phyloP scores from a whole-genome alignment of 441 rosid genomes.

The Croton laevigatus region DNA sequence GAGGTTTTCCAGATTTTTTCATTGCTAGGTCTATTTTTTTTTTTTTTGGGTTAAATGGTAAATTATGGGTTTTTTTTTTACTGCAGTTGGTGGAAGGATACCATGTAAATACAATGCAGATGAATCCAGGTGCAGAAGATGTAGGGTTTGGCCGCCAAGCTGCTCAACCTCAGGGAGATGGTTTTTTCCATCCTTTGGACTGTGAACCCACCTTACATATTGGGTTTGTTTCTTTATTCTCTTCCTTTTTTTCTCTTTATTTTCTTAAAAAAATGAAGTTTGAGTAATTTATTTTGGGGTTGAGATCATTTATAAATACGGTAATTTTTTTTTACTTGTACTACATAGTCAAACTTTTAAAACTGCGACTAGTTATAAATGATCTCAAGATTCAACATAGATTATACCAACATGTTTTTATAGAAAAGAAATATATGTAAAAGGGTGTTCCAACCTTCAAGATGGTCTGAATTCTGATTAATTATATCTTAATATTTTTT shows the following conservation, averaged over 20 bases:
- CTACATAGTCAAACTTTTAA: too few species aligned
- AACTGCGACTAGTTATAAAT: too few species aligned
- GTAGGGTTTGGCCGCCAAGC: conserved; percentile 51
- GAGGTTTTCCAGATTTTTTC: too few species aligned
- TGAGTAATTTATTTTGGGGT: background rate
- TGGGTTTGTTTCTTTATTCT: conserved; percentile 45
- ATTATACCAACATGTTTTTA: too few species aligned
- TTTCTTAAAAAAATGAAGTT: background rate
- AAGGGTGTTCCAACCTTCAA: too few species aligned
- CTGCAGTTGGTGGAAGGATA: conserved; percentile 86
- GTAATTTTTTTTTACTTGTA: too few species aligned
- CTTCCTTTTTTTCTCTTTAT: background rate
- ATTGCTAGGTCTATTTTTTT: too few species aligned
- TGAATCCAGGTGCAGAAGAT: conserved; percentile 62
- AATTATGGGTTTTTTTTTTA: background rate
- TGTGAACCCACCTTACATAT: conserved; percentile 93
- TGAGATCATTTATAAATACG: too few species aligned
- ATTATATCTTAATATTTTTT: background rate
- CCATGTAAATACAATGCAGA: conserved; percentile 61
- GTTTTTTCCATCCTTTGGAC: conserved; percentile 78
- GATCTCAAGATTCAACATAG: too few species aligned
- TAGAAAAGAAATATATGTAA: too few species aligned
- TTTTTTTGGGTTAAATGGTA: too few species aligned
- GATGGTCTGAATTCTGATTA: too few species aligned
- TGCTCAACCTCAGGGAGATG: conserved; percentile 57